Evolutionary conservation across 2,329 filamentous ascomycete genomes (phyloP), one percentile per base, ranked within the genome.

Genomic region (Ustilaginoidea virens): DNA sequence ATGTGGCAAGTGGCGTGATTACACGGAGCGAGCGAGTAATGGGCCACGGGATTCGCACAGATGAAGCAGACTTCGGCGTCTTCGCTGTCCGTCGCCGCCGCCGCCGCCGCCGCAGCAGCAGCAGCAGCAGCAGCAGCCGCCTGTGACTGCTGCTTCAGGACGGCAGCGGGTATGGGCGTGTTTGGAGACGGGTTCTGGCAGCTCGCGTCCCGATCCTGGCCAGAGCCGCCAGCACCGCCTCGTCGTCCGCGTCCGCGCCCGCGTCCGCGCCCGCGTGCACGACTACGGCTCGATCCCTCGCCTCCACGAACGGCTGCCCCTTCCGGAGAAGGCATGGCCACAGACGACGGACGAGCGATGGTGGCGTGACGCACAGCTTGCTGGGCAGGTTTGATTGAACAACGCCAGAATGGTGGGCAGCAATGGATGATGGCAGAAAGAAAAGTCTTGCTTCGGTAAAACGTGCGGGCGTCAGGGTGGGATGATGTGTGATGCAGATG

Each of bases 1-100:
- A 96, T 93, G 56, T 98, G 90, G 50, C 90, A 98, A 27, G 87
- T 94, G 33, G 81, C 71, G 56, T 98, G 90, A 53, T 94, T 96
- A 57, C 90, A 98, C 13, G 90, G 87, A 18, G 86, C 75, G 39
- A 98, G 74, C 7, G 86, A 80, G 43, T 82, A 75, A 58, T 96
- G 85, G 27, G 80, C 73, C 27, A 98, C 77, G 2, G 77, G 72
- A 39, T 86, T 93, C 32, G 90, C 87, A 55, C 90, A 98, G 47
- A 98, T 98, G 56, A 96, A 96, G 69, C 90, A 98, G 36, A 94
- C 69, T 37, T 94, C 85, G 16, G 66, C 76, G 32, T 85, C 79
- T 16, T 67, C 69, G 27, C 69, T 69, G 3, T 53, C 59, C 79
- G 17, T 67, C 69, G 27, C 69, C 69, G 3, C 53, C 59, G 35